These are phyloP conservation scores for Colletotrichum eleusines DNA, from an alignment of 2,329 filamentous ascomycete genomes.

Conservation along the genomic window DNA sequence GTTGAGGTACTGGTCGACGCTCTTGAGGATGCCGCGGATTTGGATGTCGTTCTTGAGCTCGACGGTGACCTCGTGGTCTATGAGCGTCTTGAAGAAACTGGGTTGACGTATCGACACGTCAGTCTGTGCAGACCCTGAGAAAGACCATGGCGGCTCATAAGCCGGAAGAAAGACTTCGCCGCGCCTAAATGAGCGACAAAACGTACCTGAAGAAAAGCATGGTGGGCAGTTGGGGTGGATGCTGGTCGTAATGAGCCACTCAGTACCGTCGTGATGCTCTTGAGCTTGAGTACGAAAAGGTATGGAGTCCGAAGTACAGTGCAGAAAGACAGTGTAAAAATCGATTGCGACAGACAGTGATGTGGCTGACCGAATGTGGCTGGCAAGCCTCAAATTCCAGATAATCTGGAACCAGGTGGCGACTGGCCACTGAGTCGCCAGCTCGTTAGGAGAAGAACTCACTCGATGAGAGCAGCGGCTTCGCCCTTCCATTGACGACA, in stretches of 20 bases:
- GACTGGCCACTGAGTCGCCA: slow-evolving; percentile 21
- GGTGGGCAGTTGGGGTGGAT: slow-evolving; percentile 43
- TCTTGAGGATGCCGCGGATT: slow-evolving; percentile 94
- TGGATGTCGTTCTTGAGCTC: slow-evolving; percentile 99
- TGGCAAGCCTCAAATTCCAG: background rate
- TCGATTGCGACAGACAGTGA: background rate
- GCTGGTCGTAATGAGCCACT: slow-evolving; percentile 30
- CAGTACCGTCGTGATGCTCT: slow-evolving; percentile 32
- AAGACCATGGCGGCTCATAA: too few species aligned
- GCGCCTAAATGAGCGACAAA: background rate
- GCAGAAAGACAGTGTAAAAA: slow-evolving; percentile 2
- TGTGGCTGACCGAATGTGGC: slow-evolving; percentile 20
- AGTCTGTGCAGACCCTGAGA: background rate
- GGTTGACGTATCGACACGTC: slow-evolving; percentile 9
- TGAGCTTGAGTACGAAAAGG: slow-evolving; percentile 22
- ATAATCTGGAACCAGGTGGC: slow-evolving; percentile 15
- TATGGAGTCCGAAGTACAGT: slow-evolving; percentile 24
- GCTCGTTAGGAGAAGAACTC: slow-evolving; percentile 21
- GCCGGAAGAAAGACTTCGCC: background rate
- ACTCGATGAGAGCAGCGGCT: background rate
- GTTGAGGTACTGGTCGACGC: slow-evolving; percentile 98
- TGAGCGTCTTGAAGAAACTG: slow-evolving; percentile 98
- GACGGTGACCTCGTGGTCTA: slow-evolving; percentile 96
- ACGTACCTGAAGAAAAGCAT: slow-evolving; percentile 62
- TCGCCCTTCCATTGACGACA: background rate